Evolutionary conservation across 441 rosid genomes (phyloP).

Genomic region (Viola pubescens): DNA sequence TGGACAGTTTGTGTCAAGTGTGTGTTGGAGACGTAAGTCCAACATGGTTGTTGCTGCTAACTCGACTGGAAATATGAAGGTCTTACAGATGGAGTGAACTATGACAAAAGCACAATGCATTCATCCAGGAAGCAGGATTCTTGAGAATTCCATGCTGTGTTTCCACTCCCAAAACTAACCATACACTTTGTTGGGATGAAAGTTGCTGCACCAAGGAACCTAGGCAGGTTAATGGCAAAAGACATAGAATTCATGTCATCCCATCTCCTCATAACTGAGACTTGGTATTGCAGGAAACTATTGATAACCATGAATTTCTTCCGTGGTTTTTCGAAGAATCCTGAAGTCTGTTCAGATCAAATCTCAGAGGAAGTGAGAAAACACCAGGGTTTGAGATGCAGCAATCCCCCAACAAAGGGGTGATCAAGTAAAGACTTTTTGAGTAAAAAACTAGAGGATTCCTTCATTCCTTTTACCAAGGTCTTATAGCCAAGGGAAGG

Average conservation of each 20-base stretch:
- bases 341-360: background rate
- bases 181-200: constrained; percentile 1
- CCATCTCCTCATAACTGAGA: too few species aligned
- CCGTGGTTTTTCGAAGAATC: too few species aligned
- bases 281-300: too few species aligned
- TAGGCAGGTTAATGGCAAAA: constrained; percentile 5
- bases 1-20: constrained; percentile 80
- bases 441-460: background rate
- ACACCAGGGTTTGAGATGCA: background rate
- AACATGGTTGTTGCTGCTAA: constrained; percentile 69
- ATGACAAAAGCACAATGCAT: constrained; percentile 6
- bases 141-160: background rate
- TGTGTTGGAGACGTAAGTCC: constrained; percentile 66
- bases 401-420: background rate
- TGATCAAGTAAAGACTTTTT: background rate
- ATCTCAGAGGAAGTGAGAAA: background rate
- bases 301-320: too few species aligned
- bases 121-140: constrained; percentile 2
- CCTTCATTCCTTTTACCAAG: background rate
- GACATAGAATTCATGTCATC: background rate
- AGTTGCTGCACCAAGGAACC: constrained; percentile 2
- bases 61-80: constrained; percentile 62
- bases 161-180: background rate
- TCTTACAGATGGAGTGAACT: constrained; percentile 49
- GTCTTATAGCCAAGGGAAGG: background rate